phyloP scores from a whole-genome alignment of 2,329 filamentous ascomycete species.

The Ramularia endophylla region DNA sequence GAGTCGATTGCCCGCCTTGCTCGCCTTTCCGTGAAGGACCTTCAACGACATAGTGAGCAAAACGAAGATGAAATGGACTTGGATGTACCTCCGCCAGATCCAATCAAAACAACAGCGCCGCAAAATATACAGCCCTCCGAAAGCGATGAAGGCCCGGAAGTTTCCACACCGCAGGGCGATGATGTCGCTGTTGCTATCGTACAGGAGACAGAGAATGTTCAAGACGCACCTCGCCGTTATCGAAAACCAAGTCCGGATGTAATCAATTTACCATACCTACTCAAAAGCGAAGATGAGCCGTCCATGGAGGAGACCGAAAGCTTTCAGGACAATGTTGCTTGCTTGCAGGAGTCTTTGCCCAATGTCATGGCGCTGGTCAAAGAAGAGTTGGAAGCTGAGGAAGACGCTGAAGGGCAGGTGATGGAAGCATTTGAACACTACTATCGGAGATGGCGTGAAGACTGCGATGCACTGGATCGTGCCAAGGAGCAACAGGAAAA shows the following conservation, averaged over 20 bases:
- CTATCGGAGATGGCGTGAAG: slow-evolving; percentile 38
- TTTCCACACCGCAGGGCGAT: slow-evolving; percentile 30
- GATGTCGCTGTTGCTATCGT: slow-evolving; percentile 21
- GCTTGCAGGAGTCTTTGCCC: slow-evolving; percentile 30
- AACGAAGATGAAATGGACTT: slow-evolving; percentile 24
- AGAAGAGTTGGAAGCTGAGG: slow-evolving; percentile 22
- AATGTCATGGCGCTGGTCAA: slow-evolving; percentile 30
- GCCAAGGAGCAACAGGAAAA: slow-evolving; percentile 35
- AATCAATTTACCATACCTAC: slow-evolving; percentile 40
- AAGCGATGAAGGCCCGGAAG: slow-evolving; percentile 27
- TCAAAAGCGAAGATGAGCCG: slow-evolving; percentile 26
- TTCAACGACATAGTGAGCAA: slow-evolving; percentile 21
- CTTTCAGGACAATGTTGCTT: slow-evolving; percentile 32
- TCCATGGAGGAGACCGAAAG: slow-evolving; percentile 38
- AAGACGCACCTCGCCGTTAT: slow-evolving; percentile 12
- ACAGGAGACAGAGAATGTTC: slow-evolving; percentile 18
- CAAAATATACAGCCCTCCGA: slow-evolving; percentile 22
- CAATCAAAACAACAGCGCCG: slow-evolving; percentile 6
- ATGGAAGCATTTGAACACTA: slow-evolving; percentile 30
- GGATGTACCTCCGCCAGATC: slow-evolving; percentile 11
- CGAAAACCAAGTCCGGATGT: slow-evolving; percentile 37
- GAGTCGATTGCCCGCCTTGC: slow-evolving; percentile 39
- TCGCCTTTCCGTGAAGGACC: slow-evolving; percentile 31
- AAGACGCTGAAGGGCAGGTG: slow-evolving; percentile 26
- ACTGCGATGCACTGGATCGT: slow-evolving; percentile 37